A percentile compares a stretch with the other conserved stretches of the same genome.
phyloP scores from a whole-genome alignment of 352 stramenopile species.

The Globisporangium cystogenes region DNA sequence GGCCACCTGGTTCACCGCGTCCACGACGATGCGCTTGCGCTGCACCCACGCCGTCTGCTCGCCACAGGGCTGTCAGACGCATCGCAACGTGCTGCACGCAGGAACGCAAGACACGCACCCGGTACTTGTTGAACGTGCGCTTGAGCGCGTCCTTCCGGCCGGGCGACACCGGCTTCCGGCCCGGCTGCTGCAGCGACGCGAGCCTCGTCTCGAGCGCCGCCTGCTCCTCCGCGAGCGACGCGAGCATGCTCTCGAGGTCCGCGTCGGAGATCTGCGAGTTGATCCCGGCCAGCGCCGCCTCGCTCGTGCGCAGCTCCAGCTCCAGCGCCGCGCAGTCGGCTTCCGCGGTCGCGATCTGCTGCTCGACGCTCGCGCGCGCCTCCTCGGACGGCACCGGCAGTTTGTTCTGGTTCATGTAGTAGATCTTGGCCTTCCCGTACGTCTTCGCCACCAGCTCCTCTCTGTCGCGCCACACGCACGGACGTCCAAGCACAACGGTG shows the following conservation, averaged over 20 bases:
- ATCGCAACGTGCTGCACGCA: too few species aligned
- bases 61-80: too few species aligned
- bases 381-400: constrained; percentile 48
- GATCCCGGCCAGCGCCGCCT: constrained; percentile 36
- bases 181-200: constrained; percentile 33
- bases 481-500: too few species aligned
- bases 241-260: constrained; percentile 46
- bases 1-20: constrained; percentile 70
- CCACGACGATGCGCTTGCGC: constrained; percentile 74
- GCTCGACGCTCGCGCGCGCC: constrained; percentile 33
- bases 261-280: constrained; percentile 63
- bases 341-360: constrained; percentile 44
- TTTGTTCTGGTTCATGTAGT: constrained; percentile 77
- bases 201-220: constrained; percentile 38
- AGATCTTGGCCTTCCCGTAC: constrained; percentile 82
- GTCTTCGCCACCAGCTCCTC: constrained; percentile 61
- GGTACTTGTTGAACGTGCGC: constrained; percentile 56
- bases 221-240: constrained; percentile 36
- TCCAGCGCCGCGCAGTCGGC: constrained; percentile 40
- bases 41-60: constrained; percentile 58
- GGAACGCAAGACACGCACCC: constrained; percentile 24
- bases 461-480: constrained; percentile 13
- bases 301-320: constrained; percentile 49
- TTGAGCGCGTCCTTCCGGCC: constrained; percentile 58
- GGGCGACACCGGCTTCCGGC: constrained; percentile 39